Percentiles rank a stretch among this genome's conserved stretches.
Conservation (phyloP, 257 asterid genomes). For the Nicotiana sylvestris region DNA sequence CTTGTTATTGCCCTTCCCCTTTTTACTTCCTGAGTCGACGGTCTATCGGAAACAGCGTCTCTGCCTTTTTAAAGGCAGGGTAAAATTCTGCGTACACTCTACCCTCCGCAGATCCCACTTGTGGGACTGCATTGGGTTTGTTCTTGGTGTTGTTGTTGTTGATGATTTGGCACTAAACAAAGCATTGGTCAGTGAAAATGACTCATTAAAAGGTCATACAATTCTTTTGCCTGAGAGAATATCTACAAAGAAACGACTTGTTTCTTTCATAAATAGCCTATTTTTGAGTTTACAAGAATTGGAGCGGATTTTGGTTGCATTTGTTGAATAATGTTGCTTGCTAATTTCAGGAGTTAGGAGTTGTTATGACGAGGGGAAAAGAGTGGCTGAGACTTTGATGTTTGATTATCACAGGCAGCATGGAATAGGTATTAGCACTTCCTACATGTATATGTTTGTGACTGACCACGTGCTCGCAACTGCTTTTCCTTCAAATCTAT, state of each 20-base stretch:
- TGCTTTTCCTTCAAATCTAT: neutral
- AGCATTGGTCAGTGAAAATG: no score
- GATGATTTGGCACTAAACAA: no score
- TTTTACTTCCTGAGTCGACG: no score
- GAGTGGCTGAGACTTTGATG: conserved; percentile 97
- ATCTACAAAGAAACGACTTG: neutral
- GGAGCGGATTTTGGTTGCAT: neutral
- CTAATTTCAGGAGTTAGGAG: conserved; percentile 82
- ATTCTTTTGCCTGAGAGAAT: neutral
- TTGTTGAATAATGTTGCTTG: neutral
- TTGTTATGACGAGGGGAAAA: conserved; percentile 92
- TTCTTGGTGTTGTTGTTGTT: no score
- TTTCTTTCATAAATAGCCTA: neutral
- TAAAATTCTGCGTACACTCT: no score
- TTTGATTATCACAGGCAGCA: conserved; percentile 97
- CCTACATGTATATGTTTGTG: neutral
- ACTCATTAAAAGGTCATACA: no score
- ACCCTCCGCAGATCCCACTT: no score
- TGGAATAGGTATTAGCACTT: conserved; percentile 59
- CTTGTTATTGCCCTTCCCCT: no score
- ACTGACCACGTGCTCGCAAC: neutral
- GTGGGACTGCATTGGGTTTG: no score
- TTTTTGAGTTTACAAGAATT: neutral
- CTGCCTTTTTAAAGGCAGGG: no score
- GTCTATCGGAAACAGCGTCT: no score